A percentile compares a stretch with the other conserved stretches of the same genome.
Conservation (phyloP, 2,329 filamentous ascomycete genomes). For the Purpureocillium lavendulum region DNA sequence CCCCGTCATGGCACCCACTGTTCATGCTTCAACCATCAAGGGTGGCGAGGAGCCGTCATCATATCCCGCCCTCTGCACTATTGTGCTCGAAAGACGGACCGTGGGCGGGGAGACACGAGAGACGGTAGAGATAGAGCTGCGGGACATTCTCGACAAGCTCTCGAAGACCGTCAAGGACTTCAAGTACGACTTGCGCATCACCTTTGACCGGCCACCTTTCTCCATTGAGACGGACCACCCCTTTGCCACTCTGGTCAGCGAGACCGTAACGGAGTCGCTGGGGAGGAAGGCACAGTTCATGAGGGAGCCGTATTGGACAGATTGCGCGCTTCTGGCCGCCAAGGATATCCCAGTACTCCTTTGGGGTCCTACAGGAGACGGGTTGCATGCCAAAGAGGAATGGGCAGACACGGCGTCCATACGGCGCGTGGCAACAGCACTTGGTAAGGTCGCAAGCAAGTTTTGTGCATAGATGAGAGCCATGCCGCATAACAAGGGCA, state of each 20-base stretch:
- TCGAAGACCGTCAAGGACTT: conserved; percentile 25
- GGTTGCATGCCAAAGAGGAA: conserved; percentile 41
- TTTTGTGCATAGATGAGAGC: conserved; percentile 16
- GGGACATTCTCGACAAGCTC: conserved; percentile 24
- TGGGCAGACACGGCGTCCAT: conserved; percentile 37
- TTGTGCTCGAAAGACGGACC: conserved; percentile 40
- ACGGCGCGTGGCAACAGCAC: conserved; percentile 18
- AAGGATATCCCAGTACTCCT: conserved; percentile 36
- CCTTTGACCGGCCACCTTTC: conserved; percentile 33
- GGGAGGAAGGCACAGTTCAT: conserved; percentile 15
- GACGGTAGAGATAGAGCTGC: conserved; percentile 27
- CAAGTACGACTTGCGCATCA: conserved; percentile 28
- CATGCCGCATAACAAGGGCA: background rate
- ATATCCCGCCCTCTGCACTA: conserved; percentile 39
- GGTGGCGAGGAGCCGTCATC: conserved; percentile 44
- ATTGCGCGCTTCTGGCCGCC: conserved; percentile 37
- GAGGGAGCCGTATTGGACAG: conserved; percentile 36
- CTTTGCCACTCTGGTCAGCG: conserved; percentile 24
- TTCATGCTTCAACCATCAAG: conserved; percentile 39
- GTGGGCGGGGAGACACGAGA: conserved; percentile 32
- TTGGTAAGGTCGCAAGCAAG: conserved; percentile 16
- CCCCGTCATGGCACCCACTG: conserved; percentile 24
- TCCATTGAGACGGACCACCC: conserved; percentile 30
- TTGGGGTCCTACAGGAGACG: conserved; percentile 38
- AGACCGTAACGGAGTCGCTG: conserved; percentile 17